These are phyloP conservation scores for Licmophora abbreviata DNA, from an alignment of 108 stramenopile species.

Conservation along the genomic window DNA sequence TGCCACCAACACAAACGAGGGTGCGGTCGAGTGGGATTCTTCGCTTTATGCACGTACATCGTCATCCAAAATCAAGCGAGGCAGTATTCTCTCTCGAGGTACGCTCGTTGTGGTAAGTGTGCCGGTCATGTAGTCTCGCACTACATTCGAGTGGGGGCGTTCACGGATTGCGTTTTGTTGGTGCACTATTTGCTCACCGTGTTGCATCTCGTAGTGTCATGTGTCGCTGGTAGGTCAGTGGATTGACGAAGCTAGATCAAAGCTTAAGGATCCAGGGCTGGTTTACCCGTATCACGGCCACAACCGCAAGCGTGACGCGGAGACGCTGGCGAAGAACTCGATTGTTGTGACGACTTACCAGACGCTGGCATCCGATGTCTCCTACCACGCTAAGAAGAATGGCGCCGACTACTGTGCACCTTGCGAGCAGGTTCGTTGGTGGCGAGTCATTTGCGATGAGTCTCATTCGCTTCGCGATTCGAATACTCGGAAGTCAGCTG, in stretches of 20 bases:
- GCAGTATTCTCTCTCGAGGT: slow-evolving; percentile 25
- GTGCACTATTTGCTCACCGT: neutral
- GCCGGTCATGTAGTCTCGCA: neutral
- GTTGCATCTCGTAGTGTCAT: slow-evolving; percentile 10
- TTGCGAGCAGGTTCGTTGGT: slow-evolving; percentile 37
- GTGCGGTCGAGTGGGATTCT: slow-evolving; percentile 7
- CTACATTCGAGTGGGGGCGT: neutral
- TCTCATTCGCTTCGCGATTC: slow-evolving; percentile 27
- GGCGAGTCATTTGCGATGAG: slow-evolving; percentile 55
- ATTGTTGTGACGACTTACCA: slow-evolving; percentile 50
- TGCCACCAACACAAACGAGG: neutral
- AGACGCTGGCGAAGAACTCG: slow-evolving; percentile 13
- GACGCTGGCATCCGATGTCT: slow-evolving; percentile 24
- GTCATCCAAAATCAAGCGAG: slow-evolving; percentile 10
- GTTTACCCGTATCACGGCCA: slow-evolving; percentile 43
- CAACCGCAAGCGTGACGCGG: slow-evolving; percentile 26
- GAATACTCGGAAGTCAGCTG: slow-evolving; percentile 8
- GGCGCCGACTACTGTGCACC: slow-evolving; percentile 23
- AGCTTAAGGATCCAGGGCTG: slow-evolving; percentile 33
- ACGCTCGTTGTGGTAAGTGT: slow-evolving; percentile 26
- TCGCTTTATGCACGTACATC: slow-evolving; percentile 2
- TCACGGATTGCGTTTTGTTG: too few species aligned
- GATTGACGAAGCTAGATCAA: slow-evolving; percentile 43
- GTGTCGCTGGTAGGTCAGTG: slow-evolving; percentile 47
- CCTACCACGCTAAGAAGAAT: slow-evolving; percentile 12